phyloP scores from a whole-genome alignment of 2,329 filamentous ascomycete genomes.

The Diplodia seriata region DNA sequence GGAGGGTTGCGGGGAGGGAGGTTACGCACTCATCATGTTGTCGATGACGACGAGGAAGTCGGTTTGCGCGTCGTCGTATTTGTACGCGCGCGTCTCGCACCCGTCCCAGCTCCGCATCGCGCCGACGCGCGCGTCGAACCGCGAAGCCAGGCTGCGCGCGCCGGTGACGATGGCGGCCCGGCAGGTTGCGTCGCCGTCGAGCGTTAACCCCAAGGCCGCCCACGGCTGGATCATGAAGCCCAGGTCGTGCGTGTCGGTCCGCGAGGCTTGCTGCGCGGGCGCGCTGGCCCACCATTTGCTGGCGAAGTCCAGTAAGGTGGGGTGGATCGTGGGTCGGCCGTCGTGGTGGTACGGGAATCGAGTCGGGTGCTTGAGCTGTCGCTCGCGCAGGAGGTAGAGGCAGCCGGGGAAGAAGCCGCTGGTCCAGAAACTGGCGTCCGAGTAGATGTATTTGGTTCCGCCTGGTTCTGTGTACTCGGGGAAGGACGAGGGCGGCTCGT shows the following conservation, averaged over 20 bases:
- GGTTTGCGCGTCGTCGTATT: constrained; percentile 45
- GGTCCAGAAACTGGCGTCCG: constrained; percentile 56
- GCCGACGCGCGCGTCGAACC: constrained; percentile 47
- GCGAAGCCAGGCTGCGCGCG: constrained; percentile 47
- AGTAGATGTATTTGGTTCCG: constrained; percentile 49
- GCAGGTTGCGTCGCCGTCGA: constrained; percentile 48
- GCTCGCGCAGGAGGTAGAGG: constrained; percentile 52
- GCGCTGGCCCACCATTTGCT: constrained; percentile 54
- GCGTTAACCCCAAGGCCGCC: constrained; percentile 49
- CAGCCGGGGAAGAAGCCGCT: constrained; percentile 58
- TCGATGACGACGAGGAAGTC: constrained; percentile 55
- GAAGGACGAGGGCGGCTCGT: constrained; percentile 38
- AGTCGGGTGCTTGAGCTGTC: constrained; percentile 42
- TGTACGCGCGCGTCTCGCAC: constrained; percentile 51
- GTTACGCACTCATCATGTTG: constrained; percentile 34
- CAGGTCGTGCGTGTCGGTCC: constrained; percentile 52
- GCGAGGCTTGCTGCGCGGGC: constrained; percentile 46
- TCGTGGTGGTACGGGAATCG: constrained; percentile 32
- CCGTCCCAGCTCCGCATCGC: constrained; percentile 55
- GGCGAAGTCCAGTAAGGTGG: constrained; percentile 37
- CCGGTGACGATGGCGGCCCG: constrained; percentile 46
- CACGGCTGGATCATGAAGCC: constrained; percentile 55
- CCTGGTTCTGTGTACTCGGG: constrained; percentile 52
- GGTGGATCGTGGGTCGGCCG: constrained; percentile 3
- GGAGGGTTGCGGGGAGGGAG: too few species aligned